These are phyloP conservation scores for Crithidia mellificae DNA, from an alignment of 208 protist species.

Conservation along the genomic window DNA sequence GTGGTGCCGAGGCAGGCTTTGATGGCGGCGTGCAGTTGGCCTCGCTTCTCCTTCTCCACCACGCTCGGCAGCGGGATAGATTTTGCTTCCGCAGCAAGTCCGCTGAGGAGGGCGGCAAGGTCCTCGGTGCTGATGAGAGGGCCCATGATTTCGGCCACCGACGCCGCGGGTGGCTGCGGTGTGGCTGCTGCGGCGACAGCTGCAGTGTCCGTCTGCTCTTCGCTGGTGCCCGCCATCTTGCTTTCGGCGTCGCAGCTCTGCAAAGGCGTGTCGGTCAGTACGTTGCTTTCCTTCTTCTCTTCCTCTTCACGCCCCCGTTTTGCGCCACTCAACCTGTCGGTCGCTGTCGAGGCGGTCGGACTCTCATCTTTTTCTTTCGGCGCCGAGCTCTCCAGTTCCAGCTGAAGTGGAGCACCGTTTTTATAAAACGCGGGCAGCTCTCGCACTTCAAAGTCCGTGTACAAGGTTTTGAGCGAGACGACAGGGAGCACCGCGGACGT, in stretches of 20 bases:
- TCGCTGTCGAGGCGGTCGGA: not conserved
- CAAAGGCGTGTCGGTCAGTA: too few species aligned
- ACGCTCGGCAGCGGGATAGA: constrained; percentile 41
- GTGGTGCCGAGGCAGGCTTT: constrained; percentile 51
- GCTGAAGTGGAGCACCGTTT: constrained; percentile 56
- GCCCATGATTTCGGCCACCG: constrained; percentile 26
- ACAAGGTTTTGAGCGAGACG: constrained; percentile 80
- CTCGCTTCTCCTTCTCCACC: constrained; percentile 62
- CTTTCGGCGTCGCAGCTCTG: too few species aligned
- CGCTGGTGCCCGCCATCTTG: not conserved
- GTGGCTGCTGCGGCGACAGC: not conserved
- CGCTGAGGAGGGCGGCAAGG: constrained; percentile 38
- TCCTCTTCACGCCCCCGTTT: constrained; percentile 20
- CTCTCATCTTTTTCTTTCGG: not conserved
- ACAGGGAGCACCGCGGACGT: constrained; percentile 21
- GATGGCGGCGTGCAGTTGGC: constrained; percentile 62
- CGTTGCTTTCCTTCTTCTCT: not conserved
- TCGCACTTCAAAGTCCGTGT: constrained; percentile 89
- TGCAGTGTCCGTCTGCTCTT: not conserved
- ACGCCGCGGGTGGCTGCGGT: not conserved
- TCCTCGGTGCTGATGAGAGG: constrained; percentile 50
- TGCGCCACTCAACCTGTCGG: not conserved
- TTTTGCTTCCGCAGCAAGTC: constrained; percentile 30
- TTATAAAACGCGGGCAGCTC: constrained; percentile 70
- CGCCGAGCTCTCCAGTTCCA: constrained; percentile 42